Conservation (phyloP, 352 stramenopile genomes). For the Globisporangium ultimum region DNA sequence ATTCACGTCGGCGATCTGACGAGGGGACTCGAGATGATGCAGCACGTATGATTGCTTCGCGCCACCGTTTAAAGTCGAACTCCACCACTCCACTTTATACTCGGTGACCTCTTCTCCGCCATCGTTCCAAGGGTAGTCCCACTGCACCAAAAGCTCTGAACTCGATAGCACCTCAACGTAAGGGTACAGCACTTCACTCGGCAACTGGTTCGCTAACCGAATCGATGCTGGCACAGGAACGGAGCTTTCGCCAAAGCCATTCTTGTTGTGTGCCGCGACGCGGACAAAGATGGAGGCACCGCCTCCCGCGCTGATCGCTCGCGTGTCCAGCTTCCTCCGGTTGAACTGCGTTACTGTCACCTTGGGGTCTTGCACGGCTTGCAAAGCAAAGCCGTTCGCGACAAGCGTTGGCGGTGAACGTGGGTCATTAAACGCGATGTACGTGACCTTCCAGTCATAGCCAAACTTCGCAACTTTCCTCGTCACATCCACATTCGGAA, state of each 20-base stretch:
- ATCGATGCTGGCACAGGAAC: constrained; percentile 40
- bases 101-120: constrained; percentile 70
- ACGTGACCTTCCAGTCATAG: constrained; percentile 92
- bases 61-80: constrained; percentile 23
- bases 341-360: constrained; percentile 57
- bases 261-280: constrained; percentile 52
- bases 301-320: constrained; percentile 12
- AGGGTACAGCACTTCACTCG: constrained; percentile 27
- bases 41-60: constrained; percentile 52
- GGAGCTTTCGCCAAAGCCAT: constrained; percentile 42
- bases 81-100: constrained; percentile 80
- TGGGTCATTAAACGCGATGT: constrained; percentile 71
- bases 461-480: constrained; percentile 81
- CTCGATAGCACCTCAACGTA: constrained; percentile 50
- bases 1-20: constrained; percentile 51
- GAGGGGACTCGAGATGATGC: constrained; percentile 33
- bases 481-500: constrained; percentile 89
- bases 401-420: constrained; percentile 8
- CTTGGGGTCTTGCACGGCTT: constrained; percentile 38
- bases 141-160: constrained; percentile 73
- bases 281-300: constrained; percentile 60
- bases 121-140: constrained; percentile 60
- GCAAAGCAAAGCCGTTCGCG: constrained; percentile 49
- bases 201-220: constrained; percentile 51
- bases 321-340: constrained; percentile 31